Evolutionary conservation across 2,329 filamentous ascomycete genomes (phyloP).

Genomic region (Geosmithia flava): DNA sequence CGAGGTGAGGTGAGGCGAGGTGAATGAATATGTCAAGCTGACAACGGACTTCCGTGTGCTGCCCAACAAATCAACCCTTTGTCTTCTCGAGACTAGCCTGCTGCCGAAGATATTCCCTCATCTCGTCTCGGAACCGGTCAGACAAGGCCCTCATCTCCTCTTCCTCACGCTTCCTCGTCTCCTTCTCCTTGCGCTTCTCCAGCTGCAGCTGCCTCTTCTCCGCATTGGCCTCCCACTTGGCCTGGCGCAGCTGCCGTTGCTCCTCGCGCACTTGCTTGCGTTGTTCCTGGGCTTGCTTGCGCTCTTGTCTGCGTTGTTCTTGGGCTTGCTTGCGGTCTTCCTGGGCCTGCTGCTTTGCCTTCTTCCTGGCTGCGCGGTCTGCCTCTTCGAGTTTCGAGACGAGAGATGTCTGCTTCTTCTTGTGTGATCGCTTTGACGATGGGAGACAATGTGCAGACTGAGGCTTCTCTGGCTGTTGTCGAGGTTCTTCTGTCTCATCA

Average conservation of each 20-base stretch:
- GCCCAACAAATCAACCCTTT: neutral
- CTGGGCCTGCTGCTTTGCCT: conserved; percentile 4
- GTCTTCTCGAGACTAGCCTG: neutral
- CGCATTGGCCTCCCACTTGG: neutral
- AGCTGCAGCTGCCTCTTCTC: neutral
- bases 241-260: neutral
- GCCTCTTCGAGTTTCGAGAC: conserved; percentile 10
- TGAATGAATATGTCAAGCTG: too few relatives aligned
- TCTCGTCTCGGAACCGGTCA: neutral
- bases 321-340: neutral
- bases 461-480: neutral
- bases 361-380: conserved; percentile 2
- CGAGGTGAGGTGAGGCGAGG: too few relatives aligned
- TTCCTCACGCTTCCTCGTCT: neutral
- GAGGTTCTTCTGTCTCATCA: neutral
- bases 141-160: neutral
- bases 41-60: too few relatives aligned
- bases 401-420: conserved; percentile 7
- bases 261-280: neutral
- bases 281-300: neutral
- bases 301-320: neutral
- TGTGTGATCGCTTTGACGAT: neutral
- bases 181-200: neutral
- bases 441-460: too few relatives aligned
- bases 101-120: neutral